Evolutionary conservation across 106 monocot genomes (phyloP), one percentile per base, ranked within the genome.

Genomic region (Narthecium ossifragum): DNA sequence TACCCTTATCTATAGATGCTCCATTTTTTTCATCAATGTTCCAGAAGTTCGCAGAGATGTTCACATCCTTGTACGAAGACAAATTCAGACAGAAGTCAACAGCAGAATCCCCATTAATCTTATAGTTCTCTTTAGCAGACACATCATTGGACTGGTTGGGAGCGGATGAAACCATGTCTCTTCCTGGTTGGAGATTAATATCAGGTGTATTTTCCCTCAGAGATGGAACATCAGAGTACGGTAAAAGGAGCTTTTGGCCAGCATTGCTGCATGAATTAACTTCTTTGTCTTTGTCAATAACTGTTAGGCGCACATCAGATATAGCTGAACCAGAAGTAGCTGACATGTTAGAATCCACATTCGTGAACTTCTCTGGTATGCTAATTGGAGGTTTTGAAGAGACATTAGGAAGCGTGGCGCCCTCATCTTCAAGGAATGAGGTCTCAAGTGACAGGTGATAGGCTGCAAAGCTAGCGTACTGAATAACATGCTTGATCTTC

Each of bases 391-490:
- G 27, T 23, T 32, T 64, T 25, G 11, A 20, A 28, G 69, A 70
- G 36, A 56, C 45, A 45, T 84, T 76, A 46, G 84, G 90, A 46
- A 86, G 68, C 53, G 69, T 57, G 23, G 86, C 85, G n/a, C 96
- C 96, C 49, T 86, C 90, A 63, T 96, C 86, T 18, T 74, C 90
- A 74, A 96, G 80, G 62, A 84, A 96, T 46, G 96, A 96, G 6
- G 80, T 90, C 78, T 96, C 81, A 41, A 81, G 80, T 38, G 75
- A 86, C 29, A 96, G 75, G 71, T 96, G 96, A 77, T 96, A 90
- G 24, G 96, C 90, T 34, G 90, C 96, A 76, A 96, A 96, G 57
- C 64, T 68, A 53, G 90, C 96, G 61, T 77, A 83, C 31, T 81
- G 73, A 66, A 90, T 51, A 56, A 78, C 83, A 78, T 60, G 74